phyloP scores from a whole-genome alignment of 164 flowering plant genomes.

The Santalum album region DNA sequence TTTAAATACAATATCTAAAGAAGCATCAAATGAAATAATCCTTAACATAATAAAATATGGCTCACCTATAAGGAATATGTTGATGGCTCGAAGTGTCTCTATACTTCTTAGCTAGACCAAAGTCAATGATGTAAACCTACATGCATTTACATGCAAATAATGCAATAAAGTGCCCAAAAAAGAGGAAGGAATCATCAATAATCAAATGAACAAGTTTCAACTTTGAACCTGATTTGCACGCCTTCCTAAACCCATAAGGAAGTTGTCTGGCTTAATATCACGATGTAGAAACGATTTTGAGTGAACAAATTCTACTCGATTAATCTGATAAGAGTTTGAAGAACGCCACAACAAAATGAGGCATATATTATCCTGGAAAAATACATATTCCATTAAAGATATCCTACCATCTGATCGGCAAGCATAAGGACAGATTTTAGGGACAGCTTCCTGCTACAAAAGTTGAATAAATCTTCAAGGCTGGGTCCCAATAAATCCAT shows the following conservation, averaged over 20 bases:
- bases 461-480: conserved; percentile 59
- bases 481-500: conserved; percentile 76
- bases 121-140: conserved; percentile 60
- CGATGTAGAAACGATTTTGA: conserved; percentile 64
- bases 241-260: conserved; percentile 65
- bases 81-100: conserved; percentile 57
- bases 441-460: conserved; percentile 50
- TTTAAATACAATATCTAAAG: too few species aligned
- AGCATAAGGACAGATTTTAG: conserved; percentile 68
- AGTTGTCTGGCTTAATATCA: conserved; percentile 68
- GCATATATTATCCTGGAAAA: background rate
- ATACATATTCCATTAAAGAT: background rate
- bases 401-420: conserved; percentile 62
- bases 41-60: background rate
- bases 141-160: background rate
- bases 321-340: conserved; percentile 28
- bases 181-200: background rate
- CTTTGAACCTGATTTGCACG: conserved; percentile 56
- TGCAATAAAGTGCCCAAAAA: background rate
- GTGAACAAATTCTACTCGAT: conserved; percentile 64
- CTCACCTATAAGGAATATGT: conserved; percentile 63
- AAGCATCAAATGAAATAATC: background rate
- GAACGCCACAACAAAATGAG: background rate
- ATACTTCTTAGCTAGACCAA: conserved; percentile 72
- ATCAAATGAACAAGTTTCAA: background rate